These are phyloP conservation scores for Psilocybe azurescens DNA, from an alignment of 768 basidiomycete genomes.

Conservation along the genomic window DNA sequence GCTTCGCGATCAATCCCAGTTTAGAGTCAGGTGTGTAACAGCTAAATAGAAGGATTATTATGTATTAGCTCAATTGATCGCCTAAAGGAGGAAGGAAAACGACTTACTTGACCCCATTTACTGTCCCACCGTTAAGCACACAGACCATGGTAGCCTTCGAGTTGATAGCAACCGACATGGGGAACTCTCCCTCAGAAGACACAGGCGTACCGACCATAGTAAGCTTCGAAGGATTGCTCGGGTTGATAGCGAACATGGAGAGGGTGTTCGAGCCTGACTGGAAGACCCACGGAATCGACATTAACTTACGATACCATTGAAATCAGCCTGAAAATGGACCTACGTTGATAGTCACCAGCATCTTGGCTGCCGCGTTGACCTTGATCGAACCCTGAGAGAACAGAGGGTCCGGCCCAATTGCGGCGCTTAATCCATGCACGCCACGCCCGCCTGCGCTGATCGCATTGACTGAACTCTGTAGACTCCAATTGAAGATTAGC, in stretches of 20 bases:
- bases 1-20: constrained; percentile 42
- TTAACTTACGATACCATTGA: neutral
- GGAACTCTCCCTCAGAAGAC: constrained; percentile 53
- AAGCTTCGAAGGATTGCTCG: constrained; percentile 45
- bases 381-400: constrained; percentile 9
- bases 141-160: constrained; percentile 34
- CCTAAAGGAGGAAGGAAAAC: neutral
- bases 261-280: constrained; percentile 55
- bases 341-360: constrained; percentile 9
- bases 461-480: too few species aligned
- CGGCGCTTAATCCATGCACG: too few species aligned
- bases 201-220: constrained; percentile 48
- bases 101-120: constrained; percentile 41
- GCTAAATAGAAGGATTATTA: constrained; percentile 21
- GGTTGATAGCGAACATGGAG: constrained; percentile 45
- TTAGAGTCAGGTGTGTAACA: constrained; percentile 50
- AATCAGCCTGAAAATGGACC: neutral
- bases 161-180: constrained; percentile 48
- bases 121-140: constrained; percentile 47
- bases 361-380: neutral
- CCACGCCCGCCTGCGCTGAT: too few species aligned
- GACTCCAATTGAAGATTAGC: constrained; percentile 7
- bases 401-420: too few species aligned
- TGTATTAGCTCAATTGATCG: too few species aligned
- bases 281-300: neutral